These are phyloP conservation scores for Calonectria crousiana DNA, from an alignment of 2,329 filamentous ascomycete genomes.

Conservation along the genomic window DNA sequence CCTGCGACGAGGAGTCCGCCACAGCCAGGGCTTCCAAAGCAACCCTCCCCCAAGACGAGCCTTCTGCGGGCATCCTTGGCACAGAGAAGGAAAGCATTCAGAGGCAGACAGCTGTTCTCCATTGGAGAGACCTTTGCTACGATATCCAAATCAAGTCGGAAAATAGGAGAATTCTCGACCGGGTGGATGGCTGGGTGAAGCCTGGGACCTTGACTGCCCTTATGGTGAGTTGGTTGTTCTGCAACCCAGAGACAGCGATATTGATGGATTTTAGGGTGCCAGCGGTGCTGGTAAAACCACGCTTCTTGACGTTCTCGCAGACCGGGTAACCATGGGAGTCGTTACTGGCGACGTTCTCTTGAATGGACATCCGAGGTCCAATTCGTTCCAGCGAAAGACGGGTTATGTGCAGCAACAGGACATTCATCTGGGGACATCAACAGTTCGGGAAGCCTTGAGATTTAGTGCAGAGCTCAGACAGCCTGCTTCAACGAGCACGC, in stretches of 20 bases:
- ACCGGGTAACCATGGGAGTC: constrained; percentile 70
- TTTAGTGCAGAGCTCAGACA: constrained; percentile 71
- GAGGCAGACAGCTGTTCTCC: constrained; percentile 62
- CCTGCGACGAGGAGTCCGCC: constrained; percentile 15
- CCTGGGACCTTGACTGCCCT: constrained; percentile 79
- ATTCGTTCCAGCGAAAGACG: constrained; percentile 73
- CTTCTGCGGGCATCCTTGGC: background rate
- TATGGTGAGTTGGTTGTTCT: constrained; percentile 63
- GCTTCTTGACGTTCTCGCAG: constrained; percentile 56
- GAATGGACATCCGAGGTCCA: constrained; percentile 67
- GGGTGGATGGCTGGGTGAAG: constrained; percentile 82
- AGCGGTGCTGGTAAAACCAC: constrained; percentile 62
- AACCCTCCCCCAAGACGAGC: background rate
- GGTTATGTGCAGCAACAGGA: constrained; percentile 77
- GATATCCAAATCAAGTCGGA: constrained; percentile 72
- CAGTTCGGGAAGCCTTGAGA: constrained; percentile 65
- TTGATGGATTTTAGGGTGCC: constrained; percentile 58
- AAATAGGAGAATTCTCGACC: constrained; percentile 72
- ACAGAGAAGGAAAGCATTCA: constrained; percentile 9
- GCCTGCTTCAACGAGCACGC: constrained; percentile 62
- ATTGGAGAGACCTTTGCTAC: constrained; percentile 76
- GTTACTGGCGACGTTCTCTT: constrained; percentile 77
- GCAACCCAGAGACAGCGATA: too few relatives aligned
- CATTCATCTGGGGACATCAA: constrained; percentile 64
- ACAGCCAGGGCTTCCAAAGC: background rate